Percentiles rank a stretch among this genome's conserved stretches.
Conservation (phyloP, 2,329 filamentous ascomycete species). For the Penicillium sp. region DNA sequence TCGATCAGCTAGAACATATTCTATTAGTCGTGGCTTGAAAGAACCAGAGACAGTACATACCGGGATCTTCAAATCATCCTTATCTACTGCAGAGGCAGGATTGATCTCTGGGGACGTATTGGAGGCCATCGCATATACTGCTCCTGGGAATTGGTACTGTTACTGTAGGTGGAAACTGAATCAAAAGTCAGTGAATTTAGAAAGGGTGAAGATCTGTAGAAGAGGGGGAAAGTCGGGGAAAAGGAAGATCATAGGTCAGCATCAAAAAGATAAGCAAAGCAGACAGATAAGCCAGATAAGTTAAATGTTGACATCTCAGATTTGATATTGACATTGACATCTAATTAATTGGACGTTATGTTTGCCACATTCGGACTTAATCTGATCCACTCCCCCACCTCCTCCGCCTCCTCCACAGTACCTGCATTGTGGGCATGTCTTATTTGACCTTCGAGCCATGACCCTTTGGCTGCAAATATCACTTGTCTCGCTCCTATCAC, state of each 20-base stretch:
- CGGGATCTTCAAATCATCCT: slow-evolving; percentile 46
- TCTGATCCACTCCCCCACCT: background rate
- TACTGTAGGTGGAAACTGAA: background rate
- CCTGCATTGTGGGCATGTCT: background rate
- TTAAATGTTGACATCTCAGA: background rate
- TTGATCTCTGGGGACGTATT: slow-evolving; percentile 7
- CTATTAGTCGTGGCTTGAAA: background rate
- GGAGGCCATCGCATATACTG: background rate
- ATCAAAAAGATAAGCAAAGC: background rate
- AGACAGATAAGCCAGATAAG: slow-evolving; percentile 3
- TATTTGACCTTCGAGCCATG: background rate
- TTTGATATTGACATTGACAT: background rate
- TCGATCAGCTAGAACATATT: slow-evolving; percentile 64
- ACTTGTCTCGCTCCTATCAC: background rate
- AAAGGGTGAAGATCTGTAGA: background rate
- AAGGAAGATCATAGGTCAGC: background rate
- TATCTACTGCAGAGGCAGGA: slow-evolving; percentile 37
- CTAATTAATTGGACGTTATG: too few species aligned
- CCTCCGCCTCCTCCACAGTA: background rate
- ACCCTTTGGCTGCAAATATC: background rate
- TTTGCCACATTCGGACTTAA: background rate
- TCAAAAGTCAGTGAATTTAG: background rate
- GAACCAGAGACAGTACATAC: slow-evolving; percentile 22
- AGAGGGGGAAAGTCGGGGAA: slow-evolving; percentile 5
- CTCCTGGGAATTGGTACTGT: background rate